Percentiles rank a stretch among this genome's conserved stretches.
phyloP scores from a whole-genome alignment of 2,329 filamentous ascomycete genomes.

The Aureobasidium sp. region DNA sequence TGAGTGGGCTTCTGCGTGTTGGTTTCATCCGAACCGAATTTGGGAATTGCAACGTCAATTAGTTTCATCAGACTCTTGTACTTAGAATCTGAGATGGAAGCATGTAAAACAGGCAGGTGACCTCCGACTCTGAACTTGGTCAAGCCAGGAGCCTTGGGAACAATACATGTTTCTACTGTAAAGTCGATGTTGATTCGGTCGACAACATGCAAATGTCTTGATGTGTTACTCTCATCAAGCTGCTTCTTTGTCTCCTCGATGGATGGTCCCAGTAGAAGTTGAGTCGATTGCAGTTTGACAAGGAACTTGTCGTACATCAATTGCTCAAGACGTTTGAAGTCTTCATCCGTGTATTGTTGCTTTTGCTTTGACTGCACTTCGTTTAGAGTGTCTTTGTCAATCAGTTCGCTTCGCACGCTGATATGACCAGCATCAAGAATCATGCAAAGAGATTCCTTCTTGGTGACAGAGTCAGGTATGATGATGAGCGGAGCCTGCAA shows the following conservation, averaged over 20 bases:
- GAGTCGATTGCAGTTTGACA: slow-evolving; percentile 86
- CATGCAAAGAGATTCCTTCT: slow-evolving; percentile 71
- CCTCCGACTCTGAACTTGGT: slow-evolving; percentile 88
- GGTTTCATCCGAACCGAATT: slow-evolving; percentile 49
- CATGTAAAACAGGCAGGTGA: slow-evolving; percentile 84
- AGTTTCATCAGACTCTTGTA: slow-evolving; percentile 97
- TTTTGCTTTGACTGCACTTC: slow-evolving; percentile 88
- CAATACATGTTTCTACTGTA: slow-evolving; percentile 87
- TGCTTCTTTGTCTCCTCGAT: slow-evolving; percentile 84
- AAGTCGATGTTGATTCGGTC: slow-evolving; percentile 98
- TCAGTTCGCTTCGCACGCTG: slow-evolving; percentile 85
- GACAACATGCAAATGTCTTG: slow-evolving; percentile 74
- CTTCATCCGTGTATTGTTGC: slow-evolving; percentile 77
- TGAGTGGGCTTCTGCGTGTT: slow-evolving; percentile 9
- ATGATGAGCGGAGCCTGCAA: slow-evolving; percentile 95
- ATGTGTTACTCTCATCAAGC: slow-evolving; percentile 55
- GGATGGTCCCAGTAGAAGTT: slow-evolving; percentile 89
- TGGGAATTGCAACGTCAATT: slow-evolving; percentile 90
- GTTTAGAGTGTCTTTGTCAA: slow-evolving; percentile 81
- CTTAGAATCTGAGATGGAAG: slow-evolving; percentile 84
- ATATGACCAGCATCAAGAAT: slow-evolving; percentile 96
- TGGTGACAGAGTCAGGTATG: slow-evolving; percentile 84
- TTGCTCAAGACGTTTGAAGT: slow-evolving; percentile 78
- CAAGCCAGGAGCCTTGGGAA: slow-evolving; percentile 90
- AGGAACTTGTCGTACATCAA: slow-evolving; percentile 98